Percentiles rank a stretch among this genome's conserved stretches.
Conservation (phyloP, 805 yeast genomes). For the Candida gorgasii region DNA sequence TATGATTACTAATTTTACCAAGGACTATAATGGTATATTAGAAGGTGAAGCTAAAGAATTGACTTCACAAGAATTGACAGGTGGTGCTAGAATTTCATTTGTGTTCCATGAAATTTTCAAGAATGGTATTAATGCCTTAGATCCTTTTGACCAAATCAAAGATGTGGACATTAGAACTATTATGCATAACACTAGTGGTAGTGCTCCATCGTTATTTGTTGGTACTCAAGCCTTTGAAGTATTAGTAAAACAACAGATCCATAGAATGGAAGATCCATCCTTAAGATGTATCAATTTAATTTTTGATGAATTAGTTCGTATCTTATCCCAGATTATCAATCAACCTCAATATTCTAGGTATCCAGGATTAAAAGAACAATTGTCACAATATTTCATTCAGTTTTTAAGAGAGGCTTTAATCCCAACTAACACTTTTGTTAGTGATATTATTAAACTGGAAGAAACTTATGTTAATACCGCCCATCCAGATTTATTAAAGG, state of each 20-base stretch:
- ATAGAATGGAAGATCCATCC: constrained; percentile 92
- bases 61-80: constrained; percentile 86
- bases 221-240: constrained; percentile 98
- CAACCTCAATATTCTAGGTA: constrained; percentile 85
- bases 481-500: constrained; percentile 93
- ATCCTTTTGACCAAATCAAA: constrained; percentile 94
- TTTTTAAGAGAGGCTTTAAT: constrained; percentile 74
- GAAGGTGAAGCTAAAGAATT: constrained; percentile 93
- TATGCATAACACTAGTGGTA: constrained; percentile 94
- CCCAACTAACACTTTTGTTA: constrained; percentile 85
- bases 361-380: constrained; percentile 86
- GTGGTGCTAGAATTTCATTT: constrained; percentile 96
- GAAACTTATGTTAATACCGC: constrained; percentile 96
- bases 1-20: constrained; percentile 89
- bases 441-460: constrained; percentile 81
- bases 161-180: constrained; percentile 96
- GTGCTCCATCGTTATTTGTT: constrained; percentile 93
- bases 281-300: constrained; percentile 84
- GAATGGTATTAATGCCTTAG: constrained; percentile 87
- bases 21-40: constrained; percentile 85
- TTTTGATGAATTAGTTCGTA: constrained; percentile 92
- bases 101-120: constrained; percentile 96
- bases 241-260: constrained; percentile 89
- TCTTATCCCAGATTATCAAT: constrained; percentile 77
- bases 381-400: constrained; percentile 75